These are phyloP conservation scores for Hordeum vulgare DNA, from an alignment of 176 grass and related monocot species.

Conservation along the genomic window MorexV3_pseudomolecules_assembly NC_058521.1:10937708-10938207, in stretches of 20 bases:
- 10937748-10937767: conserved; percentile 27
- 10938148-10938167: neutral
- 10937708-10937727: conserved; percentile 62
- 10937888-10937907: too few species aligned
- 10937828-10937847: neutral
- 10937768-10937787: neutral
- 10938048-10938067: neutral
- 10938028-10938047: neutral
- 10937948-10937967: too few species aligned
- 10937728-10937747: conserved; percentile 79
- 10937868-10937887: too few species aligned
- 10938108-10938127: neutral
- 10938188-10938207: neutral
- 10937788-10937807: neutral
- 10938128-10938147: neutral
- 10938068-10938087: neutral
- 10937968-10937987: neutral
- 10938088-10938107: neutral
- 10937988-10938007: neutral
- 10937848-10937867: neutral
- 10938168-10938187: neutral
- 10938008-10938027: neutral
- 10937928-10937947: too few species aligned
- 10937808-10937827: neutral
- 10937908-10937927: too few species aligned